Conservation (phyloP, 306 rosid genomes). For the Cicer pinnatifidum region DNA sequence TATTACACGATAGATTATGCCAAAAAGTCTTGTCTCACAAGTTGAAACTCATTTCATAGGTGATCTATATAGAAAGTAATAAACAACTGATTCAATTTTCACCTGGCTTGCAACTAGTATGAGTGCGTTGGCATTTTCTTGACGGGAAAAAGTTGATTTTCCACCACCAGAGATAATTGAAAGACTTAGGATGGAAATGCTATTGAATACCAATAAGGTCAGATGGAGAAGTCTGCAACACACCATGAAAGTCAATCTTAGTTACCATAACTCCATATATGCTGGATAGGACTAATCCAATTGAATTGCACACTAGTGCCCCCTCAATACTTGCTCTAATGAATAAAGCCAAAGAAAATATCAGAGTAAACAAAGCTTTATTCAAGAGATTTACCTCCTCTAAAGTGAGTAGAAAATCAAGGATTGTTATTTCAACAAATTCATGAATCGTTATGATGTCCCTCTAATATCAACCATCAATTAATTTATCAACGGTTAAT, state of each 20-base stretch:
- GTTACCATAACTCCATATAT: slow-evolving; percentile 27
- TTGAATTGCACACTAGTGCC: background rate
- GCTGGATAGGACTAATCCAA: slow-evolving; percentile 14
- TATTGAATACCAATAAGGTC: slow-evolving; percentile 65
- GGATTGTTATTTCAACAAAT: background rate
- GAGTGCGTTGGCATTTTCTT: slow-evolving; percentile 71
- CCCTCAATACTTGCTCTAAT: slow-evolving; percentile 10
- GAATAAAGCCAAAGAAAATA: background rate
- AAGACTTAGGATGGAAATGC: slow-evolving; percentile 53
- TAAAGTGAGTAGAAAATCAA: background rate
- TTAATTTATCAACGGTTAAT: background rate
- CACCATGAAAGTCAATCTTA: slow-evolving; percentile 41
- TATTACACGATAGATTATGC: background rate
- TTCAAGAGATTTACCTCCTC: background rate
- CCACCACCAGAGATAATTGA: slow-evolving; percentile 67
- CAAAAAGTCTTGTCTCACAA: slow-evolving; percentile 17
- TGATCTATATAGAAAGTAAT: slow-evolving; percentile 19
- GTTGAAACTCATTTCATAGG: slow-evolving; percentile 36
- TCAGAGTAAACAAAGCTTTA: too few species aligned
- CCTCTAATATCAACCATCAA: background rate
- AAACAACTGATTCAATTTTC: slow-evolving; percentile 27
- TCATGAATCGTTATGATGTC: background rate
- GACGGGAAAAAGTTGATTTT: slow-evolving; percentile 62
- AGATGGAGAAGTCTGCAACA: slow-evolving; percentile 80
- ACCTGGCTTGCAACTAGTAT: slow-evolving; percentile 89